Evolutionary conservation across 225 moss, liverwort and hornwort species (phyloP), one percentile per base, ranked within the genome.

Genomic region (Polytrichum commune): DNA sequence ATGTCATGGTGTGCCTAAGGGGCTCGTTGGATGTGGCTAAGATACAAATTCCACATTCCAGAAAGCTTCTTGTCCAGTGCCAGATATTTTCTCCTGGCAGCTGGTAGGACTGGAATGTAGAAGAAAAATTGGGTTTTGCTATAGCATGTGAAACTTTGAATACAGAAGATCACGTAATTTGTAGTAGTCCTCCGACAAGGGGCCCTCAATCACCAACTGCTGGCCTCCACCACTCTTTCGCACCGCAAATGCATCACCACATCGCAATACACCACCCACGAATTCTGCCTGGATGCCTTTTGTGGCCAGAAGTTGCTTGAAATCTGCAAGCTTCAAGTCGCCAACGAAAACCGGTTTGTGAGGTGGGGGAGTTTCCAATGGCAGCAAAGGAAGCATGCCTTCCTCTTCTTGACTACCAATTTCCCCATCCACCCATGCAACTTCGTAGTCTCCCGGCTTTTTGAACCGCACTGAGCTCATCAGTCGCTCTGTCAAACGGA

Each of bases 211-310:
- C 60, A 95, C 98, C 74, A 98, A 82, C 78, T 98, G 98, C 69
- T 98, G 98, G 74, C 86, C 84, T 83, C 96, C 96, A 81, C 93
- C 92, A 79, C 82, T 92, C 95, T 91, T 91, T 69, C 93, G 90
- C 64, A 95, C 95, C 29, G 95, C 88, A 71, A 98, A 95, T 56
- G 91, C 90, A 69, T 98, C 95, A 70, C 95, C 98, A 77, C 98
- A 98, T 30, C 98, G 91, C 27, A 98, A 77, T 27, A 98, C 91
- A 57, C 98, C 98, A 26, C 98, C 98, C 65, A 90, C 90, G 63
- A 98, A 93, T 76, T 98, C 98, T 30, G 98, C 98, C 92, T 92
- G 98, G 73, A 98, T 88, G 82, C 98, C 98, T 81, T 93, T 95
- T 0, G 93, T 91, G 68, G 95, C 98, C 72, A 98, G 80, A 69